Percentiles rank a stretch among this genome's conserved stretches.
Conservation (phyloP, 208 protist genomes). For the Balamuthia mandrillaris region DNA sequence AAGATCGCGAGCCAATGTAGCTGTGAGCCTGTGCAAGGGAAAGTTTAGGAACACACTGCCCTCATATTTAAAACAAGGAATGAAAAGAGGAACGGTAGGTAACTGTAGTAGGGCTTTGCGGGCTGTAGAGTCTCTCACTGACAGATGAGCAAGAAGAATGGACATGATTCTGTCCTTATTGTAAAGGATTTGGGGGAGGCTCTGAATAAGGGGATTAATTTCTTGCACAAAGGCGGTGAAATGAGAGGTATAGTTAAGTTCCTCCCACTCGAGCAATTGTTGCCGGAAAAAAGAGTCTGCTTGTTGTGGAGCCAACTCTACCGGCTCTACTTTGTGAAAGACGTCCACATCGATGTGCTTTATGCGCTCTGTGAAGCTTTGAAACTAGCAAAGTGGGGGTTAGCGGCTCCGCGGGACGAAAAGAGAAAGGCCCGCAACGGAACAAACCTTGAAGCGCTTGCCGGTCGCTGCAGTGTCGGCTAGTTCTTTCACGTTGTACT, state of each 20-base stretch:
- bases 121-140: neutral
- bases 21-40: no score
- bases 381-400: no score
- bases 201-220: conserved; percentile 17
- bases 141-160: neutral
- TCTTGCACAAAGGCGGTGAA: conserved; percentile 14
- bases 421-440: no score
- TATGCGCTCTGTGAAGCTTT: conserved; percentile 35
- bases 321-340: conserved; percentile 17
- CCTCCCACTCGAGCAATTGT: conserved; percentile 29
- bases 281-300: conserved; percentile 26
- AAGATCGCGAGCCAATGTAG: conserved; percentile 33
- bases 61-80: neutral
- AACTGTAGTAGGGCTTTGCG: neutral
- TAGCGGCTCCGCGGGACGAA: no score
- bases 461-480: no score
- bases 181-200: conserved; percentile 12
- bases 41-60: neutral
- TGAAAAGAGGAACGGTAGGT: neutral
- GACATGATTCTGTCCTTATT: neutral
- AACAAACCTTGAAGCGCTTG: no score
- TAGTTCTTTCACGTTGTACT: no score
- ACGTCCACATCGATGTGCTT: conserved; percentile 36
- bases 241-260: conserved; percentile 34
- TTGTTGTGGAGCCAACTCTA: conserved; percentile 24